Evolutionary conservation across 768 basidiomycete species (phyloP).

Genomic region (Serendipita indica): DNA sequence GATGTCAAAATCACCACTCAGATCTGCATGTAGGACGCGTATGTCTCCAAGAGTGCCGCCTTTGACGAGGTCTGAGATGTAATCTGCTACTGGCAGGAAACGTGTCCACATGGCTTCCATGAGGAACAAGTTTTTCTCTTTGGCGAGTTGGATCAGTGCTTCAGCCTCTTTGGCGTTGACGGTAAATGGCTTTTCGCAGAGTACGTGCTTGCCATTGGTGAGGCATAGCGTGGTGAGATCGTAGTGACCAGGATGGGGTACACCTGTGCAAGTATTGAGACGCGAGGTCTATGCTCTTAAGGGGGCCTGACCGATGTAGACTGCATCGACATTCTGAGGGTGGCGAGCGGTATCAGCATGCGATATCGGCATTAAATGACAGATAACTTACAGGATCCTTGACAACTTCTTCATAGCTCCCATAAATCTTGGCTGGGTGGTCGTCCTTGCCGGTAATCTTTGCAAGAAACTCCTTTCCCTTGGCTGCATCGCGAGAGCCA

Average conservation of each 20-base stretch:
- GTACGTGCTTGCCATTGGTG: constrained; percentile 66
- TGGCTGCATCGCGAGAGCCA: constrained; percentile 56
- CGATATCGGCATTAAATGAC: background rate
- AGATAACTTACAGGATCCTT: constrained; percentile 39
- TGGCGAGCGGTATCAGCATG: constrained; percentile 7
- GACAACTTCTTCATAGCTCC: constrained; percentile 60
- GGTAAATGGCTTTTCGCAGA: constrained; percentile 84
- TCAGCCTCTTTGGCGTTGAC: constrained; percentile 59
- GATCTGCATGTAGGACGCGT: constrained; percentile 31
- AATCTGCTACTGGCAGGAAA: constrained; percentile 54
- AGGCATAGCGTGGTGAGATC: constrained; percentile 60
- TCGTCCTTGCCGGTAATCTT: constrained; percentile 32
- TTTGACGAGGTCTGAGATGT: constrained; percentile 49
- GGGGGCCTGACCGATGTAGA: constrained; percentile 47
- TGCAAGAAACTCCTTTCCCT: constrained; percentile 55
- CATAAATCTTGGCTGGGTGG: constrained; percentile 47
- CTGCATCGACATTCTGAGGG: constrained; percentile 48
- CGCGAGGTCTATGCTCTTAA: background rate
- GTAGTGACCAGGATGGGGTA: constrained; percentile 77
- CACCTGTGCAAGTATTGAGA: constrained; percentile 30
- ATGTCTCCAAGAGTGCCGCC: constrained; percentile 51
- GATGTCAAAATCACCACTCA: background rate
- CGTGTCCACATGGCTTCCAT: constrained; percentile 91
- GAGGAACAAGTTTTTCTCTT: constrained; percentile 66
- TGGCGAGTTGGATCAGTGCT: constrained; percentile 58